A percentile compares a stretch with the other conserved stretches of the same genome.
phyloP scores from a whole-genome alignment of 805 yeast genomes.

The Zygosaccharomyces bailii region DNA sequence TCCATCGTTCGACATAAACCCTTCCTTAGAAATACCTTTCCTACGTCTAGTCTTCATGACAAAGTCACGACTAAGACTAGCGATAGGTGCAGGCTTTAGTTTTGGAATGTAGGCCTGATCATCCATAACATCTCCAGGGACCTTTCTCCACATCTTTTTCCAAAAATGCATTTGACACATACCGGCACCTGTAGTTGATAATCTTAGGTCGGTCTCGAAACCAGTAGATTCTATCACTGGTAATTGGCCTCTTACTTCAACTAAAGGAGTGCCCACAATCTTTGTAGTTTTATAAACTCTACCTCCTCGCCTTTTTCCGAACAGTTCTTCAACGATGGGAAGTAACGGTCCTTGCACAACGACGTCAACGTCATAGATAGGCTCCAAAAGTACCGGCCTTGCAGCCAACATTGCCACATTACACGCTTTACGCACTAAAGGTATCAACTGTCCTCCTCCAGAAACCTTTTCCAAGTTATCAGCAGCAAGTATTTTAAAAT shows the following conservation, averaged over 20 bases:
- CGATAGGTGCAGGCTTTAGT: conserved; percentile 68
- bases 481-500: conserved; percentile 64
- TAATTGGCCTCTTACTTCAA: conserved; percentile 55
- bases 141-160: conserved; percentile 59
- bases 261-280: conserved; percentile 71
- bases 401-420: conserved; percentile 77
- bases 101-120: conserved; percentile 57
- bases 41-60: conserved; percentile 83
- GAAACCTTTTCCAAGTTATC: conserved; percentile 37
- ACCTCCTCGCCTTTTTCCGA: conserved; percentile 70
- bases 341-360: conserved; percentile 51
- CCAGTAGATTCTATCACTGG: conserved; percentile 94
- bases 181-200: conserved; percentile 76
- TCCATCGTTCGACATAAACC: conserved; percentile 31
- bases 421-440: conserved; percentile 80
- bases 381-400: conserved; percentile 76
- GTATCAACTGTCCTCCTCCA: conserved; percentile 61
- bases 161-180: conserved; percentile 62
- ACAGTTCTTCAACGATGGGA: conserved; percentile 45
- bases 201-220: conserved; percentile 77
- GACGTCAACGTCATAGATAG: conserved; percentile 60
- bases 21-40: conserved; percentile 75
- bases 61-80: conserved; percentile 80
- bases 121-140: conserved; percentile 92
- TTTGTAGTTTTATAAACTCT: conserved; percentile 45